Base-by-base conservation (phyloP, 495 filamentous ascomycete species). In the Trypethelium eluteriae region DNA sequence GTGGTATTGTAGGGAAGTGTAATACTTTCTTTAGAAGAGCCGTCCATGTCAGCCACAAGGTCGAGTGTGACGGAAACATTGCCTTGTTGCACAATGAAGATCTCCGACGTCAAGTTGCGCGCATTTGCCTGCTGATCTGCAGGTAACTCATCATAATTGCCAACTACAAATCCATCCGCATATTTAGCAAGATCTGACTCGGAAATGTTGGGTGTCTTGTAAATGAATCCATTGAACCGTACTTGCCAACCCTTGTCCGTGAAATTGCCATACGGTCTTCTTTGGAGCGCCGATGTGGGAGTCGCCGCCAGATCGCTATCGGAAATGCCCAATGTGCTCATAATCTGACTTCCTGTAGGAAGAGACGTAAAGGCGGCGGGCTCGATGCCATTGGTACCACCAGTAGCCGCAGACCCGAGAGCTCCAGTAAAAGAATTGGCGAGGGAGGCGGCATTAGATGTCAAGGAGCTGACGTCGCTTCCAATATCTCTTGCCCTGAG, bases 231-330 rank as follows among this genome's bases (percentile, higher is more conserved):
- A 67, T 88, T 89, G 72, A 92, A 85, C 16, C 86, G 82, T 5
- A 91, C 78, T 65, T 87, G 90, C 89, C 89, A 93, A 47, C 86
- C 88, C 57, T 83, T 76, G 25, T 83, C 79, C n/a, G 89, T 91
- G 83, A 86, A 92, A 68, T 93, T 93, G 44, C 82, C 89, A 73
- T 93, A 92, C n/a, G 82, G 82, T 76, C 88, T 86, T 10, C 92
- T 76, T 69, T 91, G 91, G 62, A 92, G 73, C 18, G 89, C 87
- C 68, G 90, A 82, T 2, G 89, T 88, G 1, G 89, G 89, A 46
- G 83, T 74, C 4, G 85, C 82, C 14, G 72, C 79, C 34, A 90
- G 74, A n/a, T 86, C 81, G 12, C 71, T 71, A 63, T 83, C 79
- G 62, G 81, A 75, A 50, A 92, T 76, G 2, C 85, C 83, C 2